Conservation (phyloP, 352 stramenopile species). For the Phytophthora capsici region DNA sequence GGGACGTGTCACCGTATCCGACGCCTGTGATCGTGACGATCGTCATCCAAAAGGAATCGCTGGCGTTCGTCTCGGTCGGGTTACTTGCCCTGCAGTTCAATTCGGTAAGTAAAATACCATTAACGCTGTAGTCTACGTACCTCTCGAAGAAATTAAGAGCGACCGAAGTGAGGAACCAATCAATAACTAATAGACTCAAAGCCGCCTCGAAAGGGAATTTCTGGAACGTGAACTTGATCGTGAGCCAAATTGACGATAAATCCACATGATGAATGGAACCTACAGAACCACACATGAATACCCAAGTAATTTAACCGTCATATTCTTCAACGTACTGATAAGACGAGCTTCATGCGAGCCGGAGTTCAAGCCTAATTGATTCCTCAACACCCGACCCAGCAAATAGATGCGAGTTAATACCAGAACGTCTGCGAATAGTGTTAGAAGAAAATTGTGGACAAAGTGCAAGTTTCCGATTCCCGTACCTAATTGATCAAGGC, state of each 20-base stretch:
- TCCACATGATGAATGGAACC: conserved; percentile 63
- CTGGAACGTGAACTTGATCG: conserved; percentile 65
- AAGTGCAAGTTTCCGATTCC: neutral
- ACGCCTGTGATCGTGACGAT: conserved; percentile 74
- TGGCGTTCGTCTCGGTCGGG: conserved; percentile 43
- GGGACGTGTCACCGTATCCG: conserved; percentile 63
- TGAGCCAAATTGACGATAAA: conserved; percentile 67
- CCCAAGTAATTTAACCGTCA: neutral
- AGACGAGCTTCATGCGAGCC: conserved; percentile 47
- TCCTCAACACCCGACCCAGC: conserved; percentile 57
- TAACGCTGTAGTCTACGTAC: conserved; percentile 21
- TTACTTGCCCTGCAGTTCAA: conserved; percentile 45
- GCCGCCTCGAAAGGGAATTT: conserved; percentile 53
- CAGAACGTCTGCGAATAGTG: conserved; percentile 39
- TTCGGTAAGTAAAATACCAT: neutral
- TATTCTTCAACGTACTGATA: conserved; percentile 25
- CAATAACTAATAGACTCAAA: conserved; percentile 41
- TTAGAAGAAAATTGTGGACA: neutral
- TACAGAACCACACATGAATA: conserved; percentile 3
- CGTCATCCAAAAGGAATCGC: conserved; percentile 67
- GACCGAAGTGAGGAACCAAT: conserved; percentile 64
- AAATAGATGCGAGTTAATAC: conserved; percentile 64
- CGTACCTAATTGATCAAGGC: conserved; percentile 62
- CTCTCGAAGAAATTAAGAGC: conserved; percentile 68
- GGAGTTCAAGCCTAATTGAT: conserved; percentile 50